Evolutionary conservation across 345 rosid genomes (phyloP).

Genomic region (Melaleuca alternifolia): DNA sequence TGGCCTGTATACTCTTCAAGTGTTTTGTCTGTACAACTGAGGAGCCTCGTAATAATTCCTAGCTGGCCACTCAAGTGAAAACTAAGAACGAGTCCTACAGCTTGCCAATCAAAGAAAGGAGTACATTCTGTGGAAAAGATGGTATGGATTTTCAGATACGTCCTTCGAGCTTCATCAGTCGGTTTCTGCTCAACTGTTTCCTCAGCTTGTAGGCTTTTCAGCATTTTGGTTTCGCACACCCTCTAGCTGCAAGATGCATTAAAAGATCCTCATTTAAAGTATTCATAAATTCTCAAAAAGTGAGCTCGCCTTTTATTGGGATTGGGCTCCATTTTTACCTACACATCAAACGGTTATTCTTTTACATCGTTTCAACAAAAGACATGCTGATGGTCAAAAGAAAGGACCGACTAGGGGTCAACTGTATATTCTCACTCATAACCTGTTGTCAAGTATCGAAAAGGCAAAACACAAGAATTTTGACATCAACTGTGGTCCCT

Average conservation of each 20-base stretch:
- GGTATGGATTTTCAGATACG: slow-evolving; percentile 79
- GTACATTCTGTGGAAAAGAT: slow-evolving; percentile 91
- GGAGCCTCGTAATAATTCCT: slow-evolving; percentile 89
- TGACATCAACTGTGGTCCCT: background rate
- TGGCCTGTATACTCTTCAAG: slow-evolving; percentile 65
- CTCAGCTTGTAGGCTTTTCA: slow-evolving; percentile 18
- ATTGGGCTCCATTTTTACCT: slow-evolving; percentile 75
- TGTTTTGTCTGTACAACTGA: slow-evolving; percentile 92
- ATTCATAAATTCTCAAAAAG: slow-evolving; percentile 74
- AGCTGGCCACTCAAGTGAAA: slow-evolving; percentile 88
- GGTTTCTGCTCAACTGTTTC: slow-evolving; percentile 12
- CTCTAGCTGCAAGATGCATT: slow-evolving; percentile 58
- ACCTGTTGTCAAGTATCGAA: background rate
- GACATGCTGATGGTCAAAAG: no score
- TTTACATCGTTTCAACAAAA: no score
- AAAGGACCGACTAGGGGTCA: background rate
- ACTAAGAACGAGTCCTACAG: slow-evolving; percentile 93
- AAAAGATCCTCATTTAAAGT: slow-evolving; percentile 88
- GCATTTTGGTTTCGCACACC: slow-evolving; percentile 80
- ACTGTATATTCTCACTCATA: background rate
- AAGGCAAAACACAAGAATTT: background rate
- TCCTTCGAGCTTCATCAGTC: slow-evolving; percentile 30
- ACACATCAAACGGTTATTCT: background rate
- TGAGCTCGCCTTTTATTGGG: slow-evolving; percentile 39
- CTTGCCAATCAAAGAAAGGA: slow-evolving; percentile 95